Evolutionary conservation across 2,329 filamentous ascomycete species (phyloP), one percentile per base, ranked within the genome.

Genomic region (Ceratocystis papillata): DNA sequence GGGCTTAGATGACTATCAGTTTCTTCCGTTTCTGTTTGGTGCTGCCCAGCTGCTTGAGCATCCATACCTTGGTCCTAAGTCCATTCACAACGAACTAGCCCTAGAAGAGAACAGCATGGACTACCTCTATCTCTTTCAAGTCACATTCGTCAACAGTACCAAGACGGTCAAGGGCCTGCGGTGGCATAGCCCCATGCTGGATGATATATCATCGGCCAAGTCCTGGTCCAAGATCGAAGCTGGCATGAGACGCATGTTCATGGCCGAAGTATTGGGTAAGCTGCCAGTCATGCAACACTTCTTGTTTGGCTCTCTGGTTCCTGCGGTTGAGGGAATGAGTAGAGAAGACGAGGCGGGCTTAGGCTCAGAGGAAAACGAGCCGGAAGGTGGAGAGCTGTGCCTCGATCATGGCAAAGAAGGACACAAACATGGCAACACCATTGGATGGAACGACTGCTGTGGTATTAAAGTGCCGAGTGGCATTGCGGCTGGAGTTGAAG

Each of bases 271-370:
- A 0, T 76, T 99, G 63, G 86, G 88, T 41, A 99, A 99, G 76
- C 75, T 99, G 65, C 94, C 94, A 0, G 93, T 99, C 55, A 97
- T 97, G 91, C 94, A 99, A 77, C 95, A 99, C 75, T 99, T 99
- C 71, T 73, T 99, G 65, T 99, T 99, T 73, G 94, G 94, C 0
- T 87, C 86, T 7, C 76, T 99, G 63, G 81, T 99, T 1, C 87
- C 90, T 0, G 90, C 93, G 0, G 84, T 81, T 0, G 84, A 90
- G 25, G 89, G 84, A 1, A 97, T 99, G 94, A 88, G 84, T 69
- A 81, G 79, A 60, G 83, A 86, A 70, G 77, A 77, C 30, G 81
- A 84, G 60, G 76, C 76, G 0, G 80, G 78, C n/a, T 72, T 74
- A 3, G 72, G 73, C 2, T 74, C 74, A 3, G 78, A 80, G 53